phyloP scores from a whole-genome alignment of 2,329 filamentous ascomycete genomes.

The Botrytis byssoidea region DNA sequence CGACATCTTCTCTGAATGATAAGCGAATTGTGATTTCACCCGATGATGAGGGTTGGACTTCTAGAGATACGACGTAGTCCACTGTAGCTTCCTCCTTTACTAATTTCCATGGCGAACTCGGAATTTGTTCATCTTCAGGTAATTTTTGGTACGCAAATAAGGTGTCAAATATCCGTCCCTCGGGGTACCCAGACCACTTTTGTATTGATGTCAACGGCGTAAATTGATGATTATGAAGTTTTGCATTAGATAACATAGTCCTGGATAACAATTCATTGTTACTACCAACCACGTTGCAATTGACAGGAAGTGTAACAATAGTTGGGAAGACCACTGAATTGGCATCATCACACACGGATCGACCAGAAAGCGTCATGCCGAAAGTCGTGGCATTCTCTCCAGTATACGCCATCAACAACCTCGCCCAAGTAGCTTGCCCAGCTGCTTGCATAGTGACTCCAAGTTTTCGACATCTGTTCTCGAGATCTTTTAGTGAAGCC shows the following conservation, averaged over 20 bases:
- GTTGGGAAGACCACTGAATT: constrained; percentile 69
- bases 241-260: constrained; percentile 65
- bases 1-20: constrained; percentile 60
- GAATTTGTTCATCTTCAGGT: constrained; percentile 31
- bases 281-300: constrained; percentile 53
- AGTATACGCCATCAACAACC: constrained; percentile 70
- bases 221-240: constrained; percentile 68
- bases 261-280: constrained; percentile 57
- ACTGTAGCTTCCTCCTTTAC: constrained; percentile 65
- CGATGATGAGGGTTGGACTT: constrained; percentile 59
- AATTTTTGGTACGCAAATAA: constrained; percentile 78
- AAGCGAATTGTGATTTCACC: constrained; percentile 60
- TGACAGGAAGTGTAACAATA: constrained; percentile 75
- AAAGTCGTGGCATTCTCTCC: constrained; percentile 75
- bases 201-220: constrained; percentile 71
- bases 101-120: constrained; percentile 54
- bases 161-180: constrained; percentile 74
- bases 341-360: constrained; percentile 58
- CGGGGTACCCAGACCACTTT: constrained; percentile 63
- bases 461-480: constrained; percentile 52
- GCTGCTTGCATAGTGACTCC: constrained; percentile 75
- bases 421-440: constrained; percentile 75
- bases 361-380: constrained; percentile 76
- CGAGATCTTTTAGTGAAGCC: constrained; percentile 48
- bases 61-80: constrained; percentile 79